Percentiles rank a stretch among this genome's conserved stretches.
Evolutionary conservation across 352 stramenopile species (phyloP).

Genomic region (Globisporangium parvum): DNA sequence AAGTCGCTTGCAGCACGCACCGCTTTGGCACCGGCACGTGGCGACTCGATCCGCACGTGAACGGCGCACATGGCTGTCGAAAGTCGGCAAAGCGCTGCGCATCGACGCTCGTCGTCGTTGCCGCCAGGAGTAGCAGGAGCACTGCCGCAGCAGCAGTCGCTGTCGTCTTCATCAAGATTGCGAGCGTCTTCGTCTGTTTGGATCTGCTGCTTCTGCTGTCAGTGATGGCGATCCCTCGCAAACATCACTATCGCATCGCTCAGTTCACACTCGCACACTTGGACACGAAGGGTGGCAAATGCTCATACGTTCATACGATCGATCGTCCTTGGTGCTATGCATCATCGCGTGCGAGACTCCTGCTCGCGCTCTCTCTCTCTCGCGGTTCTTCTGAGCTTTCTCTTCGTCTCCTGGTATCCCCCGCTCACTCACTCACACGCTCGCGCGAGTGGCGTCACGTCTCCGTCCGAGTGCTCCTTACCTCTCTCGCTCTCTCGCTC

Average conservation of each 20-base stretch:
- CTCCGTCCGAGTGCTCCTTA: no score
- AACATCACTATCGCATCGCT: background rate
- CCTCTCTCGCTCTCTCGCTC: background rate
- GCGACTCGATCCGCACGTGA: slow-evolving; percentile 22
- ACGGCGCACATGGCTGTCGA: slow-evolving; percentile 31
- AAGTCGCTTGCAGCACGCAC: slow-evolving; percentile 14
- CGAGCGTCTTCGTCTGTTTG: background rate
- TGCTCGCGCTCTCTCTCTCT: no score
- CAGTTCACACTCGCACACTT: no score
- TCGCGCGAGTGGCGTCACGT: no score
- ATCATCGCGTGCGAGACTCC: no score
- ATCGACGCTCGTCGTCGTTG: background rate
- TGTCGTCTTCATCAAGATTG: background rate
- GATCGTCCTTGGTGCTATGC: no score
- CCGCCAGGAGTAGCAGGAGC: background rate
- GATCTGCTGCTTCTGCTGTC: background rate
- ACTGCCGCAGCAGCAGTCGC: no score
- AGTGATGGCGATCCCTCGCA: background rate
- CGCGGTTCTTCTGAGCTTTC: no score
- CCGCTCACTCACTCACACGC: no score
- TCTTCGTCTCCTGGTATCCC: no score
- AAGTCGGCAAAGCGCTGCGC: slow-evolving; percentile 13
- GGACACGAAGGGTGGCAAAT: no score
- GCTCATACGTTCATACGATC: no score
- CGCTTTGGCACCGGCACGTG: slow-evolving; percentile 21